Percentiles rank a stretch among this genome's conserved stretches.
These are phyloP conservation scores for Xylariaceae sp. DNA, from an alignment of 2,329 filamentous ascomycete species.

Conservation along the genomic window DNA sequence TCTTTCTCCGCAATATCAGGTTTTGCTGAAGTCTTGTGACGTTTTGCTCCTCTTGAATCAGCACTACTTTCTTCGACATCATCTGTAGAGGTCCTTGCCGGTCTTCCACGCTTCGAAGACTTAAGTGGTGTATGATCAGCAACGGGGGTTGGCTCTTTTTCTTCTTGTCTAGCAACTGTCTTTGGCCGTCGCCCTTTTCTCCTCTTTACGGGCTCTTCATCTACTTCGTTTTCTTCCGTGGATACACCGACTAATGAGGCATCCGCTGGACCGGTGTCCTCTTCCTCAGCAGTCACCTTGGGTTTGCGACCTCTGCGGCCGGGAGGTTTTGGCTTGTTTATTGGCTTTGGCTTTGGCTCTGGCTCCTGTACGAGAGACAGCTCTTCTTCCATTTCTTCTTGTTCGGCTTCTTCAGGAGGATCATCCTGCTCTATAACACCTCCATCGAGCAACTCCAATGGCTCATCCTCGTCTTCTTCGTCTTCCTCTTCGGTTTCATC, in stretches of 20 bases:
- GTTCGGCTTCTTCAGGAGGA: slow-evolving; percentile 15
- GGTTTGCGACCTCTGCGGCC: slow-evolving; percentile 39
- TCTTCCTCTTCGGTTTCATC: slow-evolving; percentile 32
- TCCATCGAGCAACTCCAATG: slow-evolving; percentile 34
- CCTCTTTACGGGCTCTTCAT: slow-evolving; percentile 36
- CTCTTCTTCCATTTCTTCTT: slow-evolving; percentile 37
- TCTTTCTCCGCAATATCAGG: slow-evolving; percentile 31
- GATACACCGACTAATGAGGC: slow-evolving; percentile 18
- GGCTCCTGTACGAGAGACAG: slow-evolving; percentile 27
- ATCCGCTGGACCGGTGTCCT: slow-evolving; percentile 30
- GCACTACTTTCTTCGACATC: slow-evolving; percentile 31
- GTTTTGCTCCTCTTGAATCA: slow-evolving; percentile 36
- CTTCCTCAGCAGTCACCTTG: slow-evolving; percentile 32
- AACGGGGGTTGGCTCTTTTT: slow-evolving; percentile 24
- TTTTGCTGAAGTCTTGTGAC: slow-evolving; percentile 31
- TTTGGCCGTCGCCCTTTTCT: slow-evolving; percentile 41
- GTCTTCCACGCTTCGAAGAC: slow-evolving; percentile 33
- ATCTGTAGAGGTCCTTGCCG: slow-evolving; percentile 28
- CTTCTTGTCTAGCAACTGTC: slow-evolving; percentile 15
- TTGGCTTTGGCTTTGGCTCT: slow-evolving; percentile 30
- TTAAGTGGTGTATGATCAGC: slow-evolving; percentile 27
- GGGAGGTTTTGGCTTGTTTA: slow-evolving; percentile 34
- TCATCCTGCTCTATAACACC: slow-evolving; percentile 15
- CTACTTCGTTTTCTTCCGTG: slow-evolving; percentile 27
- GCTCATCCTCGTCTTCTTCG: slow-evolving; percentile 35